Base-by-base conservation (phyloP, 2,329 filamentous ascomycete genomes). In the Cercospora sp. region DNA sequence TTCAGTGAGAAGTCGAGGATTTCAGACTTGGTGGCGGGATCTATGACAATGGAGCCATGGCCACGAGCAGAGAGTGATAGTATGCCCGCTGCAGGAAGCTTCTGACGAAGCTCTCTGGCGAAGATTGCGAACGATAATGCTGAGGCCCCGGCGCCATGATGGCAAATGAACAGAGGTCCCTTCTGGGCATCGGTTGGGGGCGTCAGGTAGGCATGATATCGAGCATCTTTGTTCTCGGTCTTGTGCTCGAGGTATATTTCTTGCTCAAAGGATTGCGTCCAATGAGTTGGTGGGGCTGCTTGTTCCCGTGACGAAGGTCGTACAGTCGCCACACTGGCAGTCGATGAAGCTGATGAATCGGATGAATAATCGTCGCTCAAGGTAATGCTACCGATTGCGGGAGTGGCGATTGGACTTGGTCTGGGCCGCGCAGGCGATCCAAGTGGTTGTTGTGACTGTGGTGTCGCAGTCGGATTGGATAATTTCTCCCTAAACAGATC, bases 71-170 rank as follows among this genome's bases (percentile, higher is more conserved):
- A 94, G 10, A 94, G 79, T 3, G 93, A 92, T 20, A 99, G 85
- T 48, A 98, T 87, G 0, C 95, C 96, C 2, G 94, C 91, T 6
- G 87, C 84, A 0, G 95, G 92, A 51, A 97, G 83, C 6, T 87
- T 84, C 77, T 90, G 92, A 63, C 90, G 87, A 69, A 98, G 88
- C 77, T 96, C 91, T 55, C 87, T 85, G 2, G 90, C 88, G 69
- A 96, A 88, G 3, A 92, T 85, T 5, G 94, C 94, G 80, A 98
- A 99, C 2, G 93, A 96, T 67, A 98, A 86, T 6, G 91, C 96
- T 0, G 94, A 97, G 3, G 94, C 96, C 16, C 95, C 95, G 48
- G 92, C 95, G 45, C 95, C 95, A 80, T 99, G 95, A 77, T 99
- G 95, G 81, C 91, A 92, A 68, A 98, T 90, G 79, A 99, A 94